Conservation (phyloP, 2,329 filamentous ascomycete genomes). For the Fusarium haematococcum region DNA sequence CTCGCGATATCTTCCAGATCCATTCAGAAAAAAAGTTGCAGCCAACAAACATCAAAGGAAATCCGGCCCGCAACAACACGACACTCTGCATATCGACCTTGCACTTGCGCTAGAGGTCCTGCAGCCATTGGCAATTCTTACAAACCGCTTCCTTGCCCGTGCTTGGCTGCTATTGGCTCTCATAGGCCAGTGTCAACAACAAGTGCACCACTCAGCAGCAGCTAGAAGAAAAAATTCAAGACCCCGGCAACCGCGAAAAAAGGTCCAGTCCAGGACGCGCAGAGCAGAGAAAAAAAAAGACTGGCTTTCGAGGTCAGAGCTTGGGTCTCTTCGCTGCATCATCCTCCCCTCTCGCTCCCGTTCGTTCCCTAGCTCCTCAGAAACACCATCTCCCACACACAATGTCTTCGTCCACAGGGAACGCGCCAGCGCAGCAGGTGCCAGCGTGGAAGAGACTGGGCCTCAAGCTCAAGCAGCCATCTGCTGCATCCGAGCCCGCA, state of each 20-base stretch:
- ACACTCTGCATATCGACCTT: constrained; percentile 37
- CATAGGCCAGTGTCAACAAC: constrained; percentile 27
- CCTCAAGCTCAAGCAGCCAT: constrained; percentile 67
- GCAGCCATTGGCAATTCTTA: constrained; percentile 36
- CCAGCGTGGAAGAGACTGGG: constrained; percentile 73
- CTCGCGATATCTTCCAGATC: constrained; percentile 39
- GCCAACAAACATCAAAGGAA: constrained; percentile 36
- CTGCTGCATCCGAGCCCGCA: constrained; percentile 48
- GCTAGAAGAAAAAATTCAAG: constrained; percentile 37
- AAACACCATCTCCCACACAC: constrained; percentile 31
- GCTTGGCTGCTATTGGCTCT: constrained; percentile 18
- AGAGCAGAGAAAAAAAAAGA: constrained; percentile 17
- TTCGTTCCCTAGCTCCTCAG: constrained; percentile 12
- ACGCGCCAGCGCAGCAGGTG: constrained; percentile 59
- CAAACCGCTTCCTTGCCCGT: constrained; percentile 17
- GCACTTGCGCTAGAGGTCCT: constrained; percentile 36
- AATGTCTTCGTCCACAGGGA: constrained; percentile 58
- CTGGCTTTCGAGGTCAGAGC: constrained; percentile 5
- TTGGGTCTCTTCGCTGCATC: background rate
- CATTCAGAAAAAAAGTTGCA: constrained; percentile 46
- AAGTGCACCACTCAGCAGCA: constrained; percentile 29
- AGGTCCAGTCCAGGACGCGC: constrained; percentile 18
- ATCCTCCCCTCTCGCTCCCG: constrained; percentile 3
- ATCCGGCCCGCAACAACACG: constrained; percentile 38
- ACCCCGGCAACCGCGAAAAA: constrained; percentile 37